Percentiles rank a stretch among this genome's conserved stretches.
phyloP scores from a whole-genome alignment of 2,329 filamentous ascomycete genomes.

The Sporothrix phasma region DNA sequence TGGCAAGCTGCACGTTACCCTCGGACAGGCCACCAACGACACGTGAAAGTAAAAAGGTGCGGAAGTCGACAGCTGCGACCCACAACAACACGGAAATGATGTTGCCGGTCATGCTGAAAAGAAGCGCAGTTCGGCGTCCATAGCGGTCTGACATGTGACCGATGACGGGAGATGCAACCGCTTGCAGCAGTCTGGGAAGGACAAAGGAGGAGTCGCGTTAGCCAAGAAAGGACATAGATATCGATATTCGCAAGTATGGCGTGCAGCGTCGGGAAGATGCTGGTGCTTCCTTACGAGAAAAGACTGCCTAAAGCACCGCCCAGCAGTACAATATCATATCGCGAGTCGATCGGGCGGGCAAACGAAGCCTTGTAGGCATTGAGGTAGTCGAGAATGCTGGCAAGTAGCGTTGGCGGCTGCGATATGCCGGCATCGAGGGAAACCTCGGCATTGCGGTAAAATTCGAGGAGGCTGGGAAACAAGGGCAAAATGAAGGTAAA shows the following conservation, averaged over 20 bases:
- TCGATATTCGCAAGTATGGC: background rate
- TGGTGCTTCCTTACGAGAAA: conserved; percentile 51
- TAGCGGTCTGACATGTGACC: conserved; percentile 79
- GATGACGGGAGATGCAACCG: conserved; percentile 84
- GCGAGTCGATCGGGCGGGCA: conserved; percentile 81
- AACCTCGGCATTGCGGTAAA: conserved; percentile 81
- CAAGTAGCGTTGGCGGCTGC: conserved; percentile 57
- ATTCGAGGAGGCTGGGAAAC: conserved; percentile 89
- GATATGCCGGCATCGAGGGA: conserved; percentile 30
- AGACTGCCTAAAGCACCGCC: conserved; percentile 88
- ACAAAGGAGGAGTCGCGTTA: background rate
- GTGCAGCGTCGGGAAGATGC: background rate
- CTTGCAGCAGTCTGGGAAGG: conserved; percentile 64
- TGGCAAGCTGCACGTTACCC: conserved; percentile 92
- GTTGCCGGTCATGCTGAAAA: conserved; percentile 89
- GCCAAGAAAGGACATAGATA: background rate
- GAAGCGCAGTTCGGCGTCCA: conserved; percentile 75
- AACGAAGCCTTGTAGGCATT: conserved; percentile 95
- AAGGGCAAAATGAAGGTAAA: conserved; percentile 98
- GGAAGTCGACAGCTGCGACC: conserved; percentile 88
- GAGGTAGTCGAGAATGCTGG: conserved; percentile 68
- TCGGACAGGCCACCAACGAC: conserved; percentile 89
- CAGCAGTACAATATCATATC: conserved; percentile 93
- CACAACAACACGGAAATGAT: conserved; percentile 88
- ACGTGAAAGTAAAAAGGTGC: conserved; percentile 88